A percentile compares a stretch with the other conserved stretches of the same genome.
Evolutionary conservation across 176 grass and related monocot species (phyloP).

Genomic region (Carex kokanica): DNA sequence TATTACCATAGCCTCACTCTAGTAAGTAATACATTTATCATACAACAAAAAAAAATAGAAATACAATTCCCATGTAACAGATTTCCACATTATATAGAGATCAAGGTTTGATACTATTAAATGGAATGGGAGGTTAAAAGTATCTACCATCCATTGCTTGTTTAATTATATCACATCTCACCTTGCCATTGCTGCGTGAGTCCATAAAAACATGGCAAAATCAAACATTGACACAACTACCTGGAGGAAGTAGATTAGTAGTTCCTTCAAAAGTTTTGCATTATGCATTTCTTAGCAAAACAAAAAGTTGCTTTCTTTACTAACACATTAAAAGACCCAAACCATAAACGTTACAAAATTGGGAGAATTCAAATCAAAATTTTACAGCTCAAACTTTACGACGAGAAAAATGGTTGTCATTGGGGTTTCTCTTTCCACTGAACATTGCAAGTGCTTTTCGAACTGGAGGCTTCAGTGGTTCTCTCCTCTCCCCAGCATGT

Average conservation of each 20-base stretch:
- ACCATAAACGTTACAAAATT: constrained; percentile 1
- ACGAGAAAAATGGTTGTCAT: constrained; percentile 94
- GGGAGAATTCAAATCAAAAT: neutral
- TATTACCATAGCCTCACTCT: too few relatives aligned
- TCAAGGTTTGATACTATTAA: too few relatives aligned
- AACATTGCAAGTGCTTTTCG: constrained; percentile 82
- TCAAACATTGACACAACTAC: neutral
- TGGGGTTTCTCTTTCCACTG: constrained; percentile 86
- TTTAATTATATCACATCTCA: too few relatives aligned
- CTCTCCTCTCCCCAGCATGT: constrained; percentile 61
- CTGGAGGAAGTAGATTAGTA: neutral
- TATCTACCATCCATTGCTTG: too few relatives aligned
- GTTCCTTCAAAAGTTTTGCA: neutral
- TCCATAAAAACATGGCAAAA: neutral
- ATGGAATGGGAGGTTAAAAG: too few relatives aligned
- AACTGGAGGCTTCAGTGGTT: constrained; percentile 72
- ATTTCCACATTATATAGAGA: too few relatives aligned
- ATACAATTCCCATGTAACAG: too few relatives aligned
- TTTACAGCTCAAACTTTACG: constrained; percentile 41
- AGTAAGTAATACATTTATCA: too few relatives aligned
- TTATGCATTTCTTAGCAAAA: neutral
- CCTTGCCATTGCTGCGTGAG: too few relatives aligned
- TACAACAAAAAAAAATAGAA: too few relatives aligned
- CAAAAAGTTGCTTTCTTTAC: neutral
- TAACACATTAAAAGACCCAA: neutral